Base-by-base conservation (phyloP, 345 rosid genomes). In the Psidium friedrichsthalianum region DNA sequence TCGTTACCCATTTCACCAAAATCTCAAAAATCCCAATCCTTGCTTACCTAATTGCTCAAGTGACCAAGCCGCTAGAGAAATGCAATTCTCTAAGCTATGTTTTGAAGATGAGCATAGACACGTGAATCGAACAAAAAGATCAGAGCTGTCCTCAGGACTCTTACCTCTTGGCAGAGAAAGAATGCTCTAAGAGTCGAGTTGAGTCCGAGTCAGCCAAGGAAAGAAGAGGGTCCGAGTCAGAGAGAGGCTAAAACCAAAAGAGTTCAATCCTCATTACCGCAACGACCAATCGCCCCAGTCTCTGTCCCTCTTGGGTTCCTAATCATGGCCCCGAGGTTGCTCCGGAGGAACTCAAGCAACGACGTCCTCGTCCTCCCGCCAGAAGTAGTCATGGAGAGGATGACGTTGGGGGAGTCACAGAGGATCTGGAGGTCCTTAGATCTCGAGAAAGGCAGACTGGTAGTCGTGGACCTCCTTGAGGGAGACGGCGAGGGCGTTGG, bases 281-380 rank as follows among this genome's bases (percentile, higher is more conserved):
- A 95, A 36, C 29, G 40, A n/a, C 29, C 94, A 95, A 1, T 82
- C 90, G 55, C 85, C 90, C 16, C 82, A 91, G 89, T 88, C 93
- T 14, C 82, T 91, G 51, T 84, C 88, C 40, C 74, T 91, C 91
- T 89, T 93, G 11, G 90, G 22, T 92, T 94, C 80, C 84, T 85
- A 42, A 97, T 90, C 86, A 97, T 95, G 29, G 91, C 90, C 13
- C 94, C 88, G 84, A 97, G 88, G 89, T 95, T 98, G 27, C 95
- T 91, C 91, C 92, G 91, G 53, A 97, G 90, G 87, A 91, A 97
- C 94, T 97, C 98, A 85, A 97, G 88, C 29, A 96, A 97, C 99
- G 49, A 98, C 98, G 88, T 97, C 98, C 93, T 97, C 99, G 86
- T 97, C 98, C 88, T 96, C 98, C 18, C 95, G 89, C 98, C 95